Evolutionary conservation across 2,329 filamentous ascomycete species (phyloP), one percentile per base, ranked within the genome.

Genomic region (Colletotrichum graminicola): DNA sequence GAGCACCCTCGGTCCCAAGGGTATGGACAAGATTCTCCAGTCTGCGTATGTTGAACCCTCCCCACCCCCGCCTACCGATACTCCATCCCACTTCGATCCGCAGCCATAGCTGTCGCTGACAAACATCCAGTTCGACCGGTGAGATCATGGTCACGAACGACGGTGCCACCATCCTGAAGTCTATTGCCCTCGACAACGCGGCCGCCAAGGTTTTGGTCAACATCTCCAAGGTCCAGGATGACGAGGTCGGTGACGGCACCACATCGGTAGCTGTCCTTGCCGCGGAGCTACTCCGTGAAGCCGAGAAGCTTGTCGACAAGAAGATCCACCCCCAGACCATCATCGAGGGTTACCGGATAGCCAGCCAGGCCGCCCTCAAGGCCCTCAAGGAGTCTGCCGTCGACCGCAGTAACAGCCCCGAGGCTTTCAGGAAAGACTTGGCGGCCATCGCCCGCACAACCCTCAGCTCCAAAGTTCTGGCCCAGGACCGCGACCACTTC

Each of bases 251-350:
- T 79, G 96, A 99, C 81, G 96, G 96, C 71, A 99, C 96, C 56
- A 99, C 96, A 29, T 98, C 95, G n/a, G 96, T 99, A 67, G 92
- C 96, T 54, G 96, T 99, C 21, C 87, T 99, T 74, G 95, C 96
- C 49, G 96, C 96, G 71, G 96, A 99, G 86, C 89, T 99, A 72
- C 88, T 99, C 75, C 92, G 96, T 74, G 96, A 99, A 84, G 96
- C 96, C 59, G 96, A 99, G 86, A 95, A 97, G 86, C 89, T 99
- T 61, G 94, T 99, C 76, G 93, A 97, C 85, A 94, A 95, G 87
- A 98, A 98, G 86, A 98, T 99, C 78, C 96, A 99, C 83, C 96
- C 96, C 62, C 96, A 99, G 88, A 98, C 96, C 63, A 99, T 99
- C 82, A 99, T 99, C 79, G 96, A 99, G 80, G 96, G 96, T 63